phyloP scores from a whole-genome alignment of 305 asterid species.

The Salvia sclarea region DNA sequence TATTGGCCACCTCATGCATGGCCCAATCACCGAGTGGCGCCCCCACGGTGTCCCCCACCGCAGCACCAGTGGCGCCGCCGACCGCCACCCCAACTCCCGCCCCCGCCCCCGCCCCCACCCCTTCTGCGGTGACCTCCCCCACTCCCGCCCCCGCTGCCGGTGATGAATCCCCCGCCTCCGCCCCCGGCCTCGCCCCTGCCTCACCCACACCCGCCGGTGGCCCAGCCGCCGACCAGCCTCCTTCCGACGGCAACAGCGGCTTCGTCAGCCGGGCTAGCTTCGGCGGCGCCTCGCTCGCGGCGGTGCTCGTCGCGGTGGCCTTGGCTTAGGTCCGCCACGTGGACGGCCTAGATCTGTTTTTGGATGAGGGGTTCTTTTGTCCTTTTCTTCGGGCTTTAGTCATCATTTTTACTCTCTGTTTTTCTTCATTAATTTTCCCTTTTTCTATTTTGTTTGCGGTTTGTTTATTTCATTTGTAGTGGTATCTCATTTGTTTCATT shows the following conservation, averaged over 20 bases:
- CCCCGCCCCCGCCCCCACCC: conserved; percentile 30
- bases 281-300: conserved; percentile 42
- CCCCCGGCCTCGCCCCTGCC: conserved; percentile 15
- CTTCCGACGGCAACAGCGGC: conserved; percentile 30
- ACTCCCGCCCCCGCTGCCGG: conserved; percentile 24
- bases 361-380: conserved; percentile 36
- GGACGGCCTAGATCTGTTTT: conserved; percentile 37
- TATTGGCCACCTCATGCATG: conserved; percentile 44
- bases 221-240: conserved; percentile 32
- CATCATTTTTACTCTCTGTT: background rate
- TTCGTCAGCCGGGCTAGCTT: conserved; percentile 38
- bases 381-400: conserved; percentile 24
- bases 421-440: too few species aligned
- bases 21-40: conserved; percentile 52
- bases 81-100: conserved; percentile 35
- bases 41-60: conserved; percentile 51
- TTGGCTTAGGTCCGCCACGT: conserved; percentile 38
- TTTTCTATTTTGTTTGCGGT: conserved; percentile 17
- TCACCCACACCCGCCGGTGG: conserved; percentile 29
- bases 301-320: conserved; percentile 46
- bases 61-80: conserved; percentile 44
- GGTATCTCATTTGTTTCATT: conserved; percentile 35
- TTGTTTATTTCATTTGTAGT: conserved; percentile 16
- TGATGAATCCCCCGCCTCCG: conserved; percentile 10
- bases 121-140: conserved; percentile 28